These are phyloP conservation scores for Cenchrus fungigraminus DNA, from an alignment of 176 grass and related monocot genomes.

Conservation along the genomic window DNA sequence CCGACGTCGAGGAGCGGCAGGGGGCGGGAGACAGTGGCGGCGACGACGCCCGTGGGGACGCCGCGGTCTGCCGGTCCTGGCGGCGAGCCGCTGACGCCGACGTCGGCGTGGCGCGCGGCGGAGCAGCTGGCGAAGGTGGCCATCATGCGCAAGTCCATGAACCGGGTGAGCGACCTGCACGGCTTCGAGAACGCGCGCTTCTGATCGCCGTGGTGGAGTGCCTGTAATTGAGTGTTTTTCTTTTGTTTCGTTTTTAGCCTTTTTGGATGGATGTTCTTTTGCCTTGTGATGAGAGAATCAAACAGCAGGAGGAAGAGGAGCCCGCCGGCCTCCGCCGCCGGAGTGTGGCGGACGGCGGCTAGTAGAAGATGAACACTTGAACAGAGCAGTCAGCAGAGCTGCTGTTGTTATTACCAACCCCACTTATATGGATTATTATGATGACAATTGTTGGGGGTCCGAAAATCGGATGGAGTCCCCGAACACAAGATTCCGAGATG, in stretches of 20 bases:
- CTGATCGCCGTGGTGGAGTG: constrained; percentile 13
- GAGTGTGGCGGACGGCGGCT: constrained; percentile 10
- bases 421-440: constrained; percentile 2
- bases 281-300: not conserved
- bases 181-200: constrained; percentile 98
- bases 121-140: constrained; percentile 99
- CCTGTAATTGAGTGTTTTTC: not conserved
- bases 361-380: constrained; percentile 5
- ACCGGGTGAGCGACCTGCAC: constrained; percentile 86
- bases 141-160: constrained; percentile 90
- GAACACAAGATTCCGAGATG: too few relatives aligned
- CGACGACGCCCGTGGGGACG: constrained; percentile 34
- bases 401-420: not conserved
- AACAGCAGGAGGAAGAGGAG: not conserved
- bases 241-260: not conserved
- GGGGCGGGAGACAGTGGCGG: constrained; percentile 21
- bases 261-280: not conserved
- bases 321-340: not conserved
- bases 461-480: too few relatives aligned
- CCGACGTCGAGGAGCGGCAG: constrained; percentile 41
- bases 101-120: constrained; percentile 93
- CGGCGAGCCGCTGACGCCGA: constrained; percentile 66
- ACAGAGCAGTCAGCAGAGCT: not conserved
- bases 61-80: not conserved
- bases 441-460: not conserved